Conservation (phyloP, 768 basidiomycete species). For the Mycena sanguinolenta region DNA sequence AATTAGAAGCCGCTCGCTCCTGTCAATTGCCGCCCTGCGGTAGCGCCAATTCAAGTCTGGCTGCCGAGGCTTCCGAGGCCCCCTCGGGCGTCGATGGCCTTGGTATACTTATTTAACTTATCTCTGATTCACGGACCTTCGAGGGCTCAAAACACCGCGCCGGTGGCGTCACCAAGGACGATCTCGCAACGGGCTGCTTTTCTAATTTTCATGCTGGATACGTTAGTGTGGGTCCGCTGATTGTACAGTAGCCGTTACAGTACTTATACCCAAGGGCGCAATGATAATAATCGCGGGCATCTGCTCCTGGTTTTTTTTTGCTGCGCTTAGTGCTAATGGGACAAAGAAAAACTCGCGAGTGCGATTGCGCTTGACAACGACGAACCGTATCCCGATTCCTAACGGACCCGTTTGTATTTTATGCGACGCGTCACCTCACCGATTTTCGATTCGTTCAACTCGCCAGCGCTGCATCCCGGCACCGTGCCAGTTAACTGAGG, state of each 20-base stretch:
- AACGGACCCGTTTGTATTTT: constrained; percentile 48
- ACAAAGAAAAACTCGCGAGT: constrained; percentile 37
- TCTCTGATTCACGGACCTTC: background rate
- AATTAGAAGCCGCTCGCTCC: no score
- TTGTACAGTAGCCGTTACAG: constrained; percentile 1
- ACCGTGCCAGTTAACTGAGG: no score
- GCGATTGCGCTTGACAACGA: constrained; percentile 49
- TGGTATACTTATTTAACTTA: background rate
- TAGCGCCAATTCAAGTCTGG: constrained; percentile 39
- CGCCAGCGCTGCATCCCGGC: no score
- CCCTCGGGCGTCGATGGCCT: no score
- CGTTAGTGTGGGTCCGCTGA: background rate
- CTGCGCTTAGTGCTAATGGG: background rate
- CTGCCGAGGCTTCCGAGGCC: background rate
- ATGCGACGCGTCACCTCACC: constrained; percentile 48
- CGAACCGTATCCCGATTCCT: constrained; percentile 47
- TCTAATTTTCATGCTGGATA: background rate
- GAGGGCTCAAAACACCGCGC: constrained; percentile 46
- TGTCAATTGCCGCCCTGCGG: constrained; percentile 46
- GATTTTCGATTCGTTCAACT: constrained; percentile 1
- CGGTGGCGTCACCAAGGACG: constrained; percentile 45
- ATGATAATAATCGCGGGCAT: constrained; percentile 46
- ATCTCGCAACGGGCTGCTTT: constrained; percentile 50
- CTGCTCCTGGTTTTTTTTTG: constrained; percentile 36
- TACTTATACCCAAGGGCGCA: constrained; percentile 50